Evolutionary conservation across 768 basidiomycete genomes (phyloP).

Genomic region (Suillus placidus): DNA sequence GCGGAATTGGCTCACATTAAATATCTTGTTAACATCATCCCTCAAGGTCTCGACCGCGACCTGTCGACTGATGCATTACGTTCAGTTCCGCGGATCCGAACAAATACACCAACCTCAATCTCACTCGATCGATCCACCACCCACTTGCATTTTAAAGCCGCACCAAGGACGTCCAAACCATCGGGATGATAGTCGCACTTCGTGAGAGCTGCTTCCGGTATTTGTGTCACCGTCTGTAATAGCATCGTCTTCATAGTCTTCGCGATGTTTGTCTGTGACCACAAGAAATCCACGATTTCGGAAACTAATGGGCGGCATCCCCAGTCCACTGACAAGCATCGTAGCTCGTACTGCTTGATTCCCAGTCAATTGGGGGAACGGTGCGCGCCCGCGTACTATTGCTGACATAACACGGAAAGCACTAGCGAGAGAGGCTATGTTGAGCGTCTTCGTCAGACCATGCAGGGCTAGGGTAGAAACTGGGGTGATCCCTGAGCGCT

Average conservation of each 20-base stretch:
- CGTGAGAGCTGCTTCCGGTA: neutral
- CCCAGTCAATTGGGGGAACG: neutral
- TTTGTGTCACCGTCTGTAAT: neutral
- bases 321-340: neutral
- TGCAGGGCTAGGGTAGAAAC: too few relatives aligned
- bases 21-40: neutral
- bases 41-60: neutral
- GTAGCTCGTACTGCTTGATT: neutral
- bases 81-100: too few relatives aligned
- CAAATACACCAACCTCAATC: neutral
- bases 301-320: neutral
- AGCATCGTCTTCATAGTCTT: neutral
- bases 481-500: too few relatives aligned
- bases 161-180: neutral
- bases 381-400: neutral
- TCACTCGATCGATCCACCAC: neutral
- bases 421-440: fast-evolving
- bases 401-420: fast-evolving
- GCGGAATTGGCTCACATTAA: neutral
- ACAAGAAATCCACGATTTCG: neutral
- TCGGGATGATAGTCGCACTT: neutral
- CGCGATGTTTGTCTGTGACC: neutral
- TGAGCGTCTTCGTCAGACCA: neutral
- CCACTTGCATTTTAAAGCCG: neutral
- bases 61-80: neutral